Evolutionary conservation across 2,329 filamentous ascomycete genomes (phyloP), one percentile per base, ranked within the genome.

Genomic region (Aspergillus costaricaensis): DNA sequence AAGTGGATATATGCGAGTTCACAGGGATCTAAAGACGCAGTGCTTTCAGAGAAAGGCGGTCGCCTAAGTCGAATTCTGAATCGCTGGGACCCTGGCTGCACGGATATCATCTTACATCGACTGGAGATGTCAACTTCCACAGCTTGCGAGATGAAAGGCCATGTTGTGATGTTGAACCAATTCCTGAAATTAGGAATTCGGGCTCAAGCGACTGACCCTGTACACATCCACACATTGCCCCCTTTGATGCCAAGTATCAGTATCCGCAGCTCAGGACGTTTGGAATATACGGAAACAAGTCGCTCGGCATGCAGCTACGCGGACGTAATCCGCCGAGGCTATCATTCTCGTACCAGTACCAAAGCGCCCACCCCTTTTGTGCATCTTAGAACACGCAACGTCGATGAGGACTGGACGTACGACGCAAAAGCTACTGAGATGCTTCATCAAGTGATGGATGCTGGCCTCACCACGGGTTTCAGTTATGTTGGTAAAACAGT

Each of bases 401-500:
- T 52, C 8, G 62, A 44, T 25, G 54, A 58, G 21, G 55, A 60
- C 10, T 71, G 69, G 69, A 19, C 41, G 12, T 67, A 67, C 21
- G 59, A 70, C 38, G 10, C 44, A n/a, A 47, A 39, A 14, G 41
- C 59, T 7, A 70, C 68, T 6, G 57, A 53, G n/a, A 21, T 60
- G 10, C 63, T 67, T 36, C 59, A 56, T 25, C 25, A 36, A 5
- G 58, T 32, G 9, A 30, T 67, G 21, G 56, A 65, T 23, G 30
- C 59, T 6, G 70, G 68, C n/a, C 55, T 38, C 14, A 58, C 59
- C 2, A 49, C 36, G 21, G 65, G 65, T 3, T 44, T 70, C 1
- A 70, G 63, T 17, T 76, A 76, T 57, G 27, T 60, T 7, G 68
- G 66, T 6, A 76, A 74, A 60, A 62, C 63, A 2, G 71, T 75